Conservation (phyloP, 2,329 filamentous ascomycete species). For the Emergomyces africanus region DNA sequence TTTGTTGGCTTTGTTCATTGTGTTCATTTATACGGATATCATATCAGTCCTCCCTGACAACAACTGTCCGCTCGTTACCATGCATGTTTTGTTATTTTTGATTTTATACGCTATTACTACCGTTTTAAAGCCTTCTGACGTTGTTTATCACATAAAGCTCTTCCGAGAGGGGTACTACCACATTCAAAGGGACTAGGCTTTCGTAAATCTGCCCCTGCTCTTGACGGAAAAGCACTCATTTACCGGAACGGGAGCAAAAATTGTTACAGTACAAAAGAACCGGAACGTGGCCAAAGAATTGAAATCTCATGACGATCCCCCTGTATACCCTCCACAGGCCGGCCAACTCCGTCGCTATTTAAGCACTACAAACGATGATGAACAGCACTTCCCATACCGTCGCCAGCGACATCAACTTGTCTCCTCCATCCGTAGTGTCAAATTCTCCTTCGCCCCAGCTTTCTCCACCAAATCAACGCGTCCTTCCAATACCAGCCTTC, state of each 20-base stretch:
- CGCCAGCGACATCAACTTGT: neutral
- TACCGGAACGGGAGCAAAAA: neutral
- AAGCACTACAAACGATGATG: neutral
- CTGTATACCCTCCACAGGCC: neutral
- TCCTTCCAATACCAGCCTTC: conserved; percentile 22
- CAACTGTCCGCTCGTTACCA: neutral
- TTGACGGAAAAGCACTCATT: neutral
- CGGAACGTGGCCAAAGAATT: neutral
- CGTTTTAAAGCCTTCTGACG: too few species aligned
- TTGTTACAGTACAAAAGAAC: neutral
- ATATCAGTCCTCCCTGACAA: neutral
- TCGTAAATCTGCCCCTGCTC: neutral
- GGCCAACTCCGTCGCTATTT: neutral
- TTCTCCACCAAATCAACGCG: neutral
- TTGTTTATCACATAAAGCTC: neutral
- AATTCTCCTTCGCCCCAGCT: neutral
- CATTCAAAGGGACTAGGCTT: neutral
- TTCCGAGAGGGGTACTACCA: neutral
- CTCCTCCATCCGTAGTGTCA: neutral
- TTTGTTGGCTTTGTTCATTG: neutral
- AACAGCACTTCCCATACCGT: neutral
- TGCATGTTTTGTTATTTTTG: neutral
- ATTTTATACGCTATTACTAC: neutral
- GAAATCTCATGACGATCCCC: neutral
- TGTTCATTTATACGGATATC: neutral